A percentile compares a stretch with the other conserved stretches of the same genome.
phyloP scores from a whole-genome alignment of 2,329 filamentous ascomycete genomes.

The Scleromitrula shiraiana region DNA sequence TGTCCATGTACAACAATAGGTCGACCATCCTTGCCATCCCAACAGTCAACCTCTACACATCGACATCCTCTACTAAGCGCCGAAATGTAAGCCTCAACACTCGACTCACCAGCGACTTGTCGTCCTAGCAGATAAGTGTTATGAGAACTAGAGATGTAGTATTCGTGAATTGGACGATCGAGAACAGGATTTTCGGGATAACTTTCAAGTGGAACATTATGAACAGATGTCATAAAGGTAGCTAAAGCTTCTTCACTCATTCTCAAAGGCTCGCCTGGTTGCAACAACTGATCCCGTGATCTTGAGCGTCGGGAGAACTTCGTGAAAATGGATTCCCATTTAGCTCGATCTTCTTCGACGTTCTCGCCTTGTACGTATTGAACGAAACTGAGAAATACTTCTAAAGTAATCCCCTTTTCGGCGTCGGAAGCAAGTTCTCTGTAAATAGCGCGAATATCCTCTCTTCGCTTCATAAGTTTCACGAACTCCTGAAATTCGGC shows the following conservation, averaged over 20 bases:
- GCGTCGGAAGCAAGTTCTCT: slow-evolving; percentile 49
- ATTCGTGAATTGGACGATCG: slow-evolving; percentile 85
- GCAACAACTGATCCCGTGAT: slow-evolving; percentile 35
- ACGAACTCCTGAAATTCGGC: slow-evolving; percentile 79
- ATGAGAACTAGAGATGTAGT: slow-evolving; percentile 97
- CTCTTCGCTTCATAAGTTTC: slow-evolving; percentile 70
- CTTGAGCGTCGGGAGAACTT: slow-evolving; percentile 57
- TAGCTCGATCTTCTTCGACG: slow-evolving; percentile 52
- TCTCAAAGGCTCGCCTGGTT: slow-evolving; percentile 40
- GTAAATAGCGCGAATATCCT: slow-evolving; percentile 72
- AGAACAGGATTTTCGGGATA: slow-evolving; percentile 56
- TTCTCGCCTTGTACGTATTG: slow-evolving; percentile 67
- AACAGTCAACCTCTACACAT: slow-evolving; percentile 96
- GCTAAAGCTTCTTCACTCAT: slow-evolving; percentile 78
- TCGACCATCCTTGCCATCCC: slow-evolving; percentile 77
- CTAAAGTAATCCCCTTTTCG: slow-evolving; percentile 57
- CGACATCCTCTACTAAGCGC: slow-evolving; percentile 83
- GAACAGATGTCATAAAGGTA: slow-evolving; percentile 65
- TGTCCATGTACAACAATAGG: slow-evolving; percentile 87
- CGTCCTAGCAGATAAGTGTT: slow-evolving; percentile 94
- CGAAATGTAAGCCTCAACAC: slow-evolving; percentile 89
- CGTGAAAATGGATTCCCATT: slow-evolving; percentile 67
- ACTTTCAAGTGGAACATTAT: slow-evolving; percentile 60
- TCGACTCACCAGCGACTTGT: slow-evolving; percentile 83
- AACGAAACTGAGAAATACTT: slow-evolving; percentile 72